Conservation (phyloP, 2,329 filamentous ascomycete species). For the Colletotrichum sp. region DNA sequence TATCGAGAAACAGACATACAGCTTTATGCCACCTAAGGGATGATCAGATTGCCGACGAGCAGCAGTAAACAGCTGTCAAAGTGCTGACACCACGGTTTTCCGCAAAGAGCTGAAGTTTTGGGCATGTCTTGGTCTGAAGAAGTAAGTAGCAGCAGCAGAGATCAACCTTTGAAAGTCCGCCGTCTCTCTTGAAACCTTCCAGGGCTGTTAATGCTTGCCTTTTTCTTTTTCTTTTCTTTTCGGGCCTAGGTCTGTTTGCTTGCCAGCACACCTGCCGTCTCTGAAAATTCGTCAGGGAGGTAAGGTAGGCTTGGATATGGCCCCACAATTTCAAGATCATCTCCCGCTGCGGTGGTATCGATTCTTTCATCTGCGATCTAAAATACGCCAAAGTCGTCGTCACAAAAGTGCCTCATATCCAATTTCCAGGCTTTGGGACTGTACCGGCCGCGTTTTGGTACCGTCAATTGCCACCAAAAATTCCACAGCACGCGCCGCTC, state of each 20-base stretch:
- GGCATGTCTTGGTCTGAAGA: not conserved
- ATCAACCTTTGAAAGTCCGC: not conserved
- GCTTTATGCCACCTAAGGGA: not conserved
- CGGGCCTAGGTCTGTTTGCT: not conserved
- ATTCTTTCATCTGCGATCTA: not conserved
- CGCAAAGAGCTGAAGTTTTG: not conserved
- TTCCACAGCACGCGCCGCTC: not conserved
- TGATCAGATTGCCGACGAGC: not conserved
- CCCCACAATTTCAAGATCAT: not conserved
- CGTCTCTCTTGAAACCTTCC: not conserved
- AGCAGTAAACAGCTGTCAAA: not conserved
- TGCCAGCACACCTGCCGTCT: not conserved
- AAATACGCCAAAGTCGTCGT: not conserved
- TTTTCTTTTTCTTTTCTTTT: too few species aligned
- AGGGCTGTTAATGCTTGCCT: not conserved
- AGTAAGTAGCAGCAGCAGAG: not conserved
- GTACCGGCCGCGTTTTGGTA: not conserved
- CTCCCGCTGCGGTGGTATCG: not conserved
- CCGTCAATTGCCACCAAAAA: not conserved
- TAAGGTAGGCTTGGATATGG: not conserved
- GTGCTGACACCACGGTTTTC: not conserved
- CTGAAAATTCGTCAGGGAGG: not conserved
- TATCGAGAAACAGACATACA: not conserved
- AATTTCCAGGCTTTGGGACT: not conserved
- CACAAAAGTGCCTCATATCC: not conserved